These are phyloP conservation scores for Boletus reticulatus DNA, from an alignment of 768 basidiomycete genomes.

Conservation along the genomic window DNA sequence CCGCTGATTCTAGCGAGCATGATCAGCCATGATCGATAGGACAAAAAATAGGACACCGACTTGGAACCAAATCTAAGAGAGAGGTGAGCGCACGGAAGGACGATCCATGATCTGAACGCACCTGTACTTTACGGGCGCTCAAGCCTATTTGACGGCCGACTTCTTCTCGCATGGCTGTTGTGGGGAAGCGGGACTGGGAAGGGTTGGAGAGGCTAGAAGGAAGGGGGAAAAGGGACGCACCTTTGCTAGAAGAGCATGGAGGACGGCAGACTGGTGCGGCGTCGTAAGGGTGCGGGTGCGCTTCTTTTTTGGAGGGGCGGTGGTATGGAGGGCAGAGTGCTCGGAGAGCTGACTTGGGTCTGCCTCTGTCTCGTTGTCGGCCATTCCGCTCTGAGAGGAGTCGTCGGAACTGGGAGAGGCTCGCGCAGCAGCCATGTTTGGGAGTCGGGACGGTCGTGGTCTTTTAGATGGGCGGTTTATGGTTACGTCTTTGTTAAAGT, in stretches of 20 bases:
- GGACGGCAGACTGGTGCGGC: constrained; percentile 84
- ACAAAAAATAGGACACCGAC: constrained; percentile 33
- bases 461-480: constrained; percentile 20
- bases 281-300: constrained; percentile 87
- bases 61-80: constrained; percentile 83
- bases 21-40: constrained; percentile 1
- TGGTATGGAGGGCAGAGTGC: constrained; percentile 28
- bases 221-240: constrained; percentile 37
- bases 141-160: constrained; percentile 86
- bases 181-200: constrained; percentile 80
- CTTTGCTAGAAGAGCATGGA: constrained; percentile 84
- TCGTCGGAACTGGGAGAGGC: constrained; percentile 33
- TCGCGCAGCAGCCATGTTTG: constrained; percentile 23
- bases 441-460: constrained; percentile 4
- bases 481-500: constrained; percentile 19
- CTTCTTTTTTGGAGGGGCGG: constrained; percentile 49
- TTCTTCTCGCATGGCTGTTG: constrained; percentile 83
- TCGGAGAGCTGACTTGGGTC: constrained; percentile 43
- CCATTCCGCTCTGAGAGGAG: constrained; percentile 55
- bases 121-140: constrained; percentile 89
- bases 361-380: constrained; percentile 56
- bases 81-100: constrained; percentile 9
- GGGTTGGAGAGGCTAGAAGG: neutral
- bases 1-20: constrained; percentile 65
- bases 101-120: constrained; percentile 35